Percentiles rank a stretch among this genome's conserved stretches.
These are phyloP conservation scores for Quercus phellos DNA, from an alignment of 331 rosid species.

Conservation along the genomic window DNA sequence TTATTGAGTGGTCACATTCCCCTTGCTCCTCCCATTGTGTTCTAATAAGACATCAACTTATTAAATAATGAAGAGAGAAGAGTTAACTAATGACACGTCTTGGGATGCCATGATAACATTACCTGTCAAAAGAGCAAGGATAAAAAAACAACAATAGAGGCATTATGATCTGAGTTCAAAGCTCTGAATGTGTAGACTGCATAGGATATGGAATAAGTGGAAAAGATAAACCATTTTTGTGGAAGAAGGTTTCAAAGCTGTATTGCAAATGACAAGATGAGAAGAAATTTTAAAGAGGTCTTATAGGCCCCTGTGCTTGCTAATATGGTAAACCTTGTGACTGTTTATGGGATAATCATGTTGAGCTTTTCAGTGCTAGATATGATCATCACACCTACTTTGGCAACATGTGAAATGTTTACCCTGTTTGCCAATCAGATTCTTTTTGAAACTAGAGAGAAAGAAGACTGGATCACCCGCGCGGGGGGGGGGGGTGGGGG, in stretches of 20 bases:
- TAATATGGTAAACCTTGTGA: background rate
- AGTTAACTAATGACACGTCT: background rate
- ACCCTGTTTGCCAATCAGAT: background rate
- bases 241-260: background rate
- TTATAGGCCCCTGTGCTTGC: background rate
- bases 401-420: background rate
- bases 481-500: background rate
- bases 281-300: background rate
- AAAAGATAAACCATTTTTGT: too few species aligned
- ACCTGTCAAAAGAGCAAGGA: background rate
- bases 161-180: background rate
- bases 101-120: background rate
- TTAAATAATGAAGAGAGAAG: background rate
- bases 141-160: background rate
- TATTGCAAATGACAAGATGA: background rate
- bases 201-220: background rate
- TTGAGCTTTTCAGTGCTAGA: background rate
- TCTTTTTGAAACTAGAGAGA: background rate
- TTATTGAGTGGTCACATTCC: too few species aligned
- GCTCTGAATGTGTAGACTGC: background rate
- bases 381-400: background rate
- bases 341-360: background rate
- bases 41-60: background rate
- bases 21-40: too few species aligned
- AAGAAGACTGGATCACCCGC: background rate